A percentile compares a stretch with the other conserved stretches of the same genome.
Evolutionary conservation across 495 filamentous ascomycete genomes (phyloP).

Genomic region (Niebla homalea): DNA sequence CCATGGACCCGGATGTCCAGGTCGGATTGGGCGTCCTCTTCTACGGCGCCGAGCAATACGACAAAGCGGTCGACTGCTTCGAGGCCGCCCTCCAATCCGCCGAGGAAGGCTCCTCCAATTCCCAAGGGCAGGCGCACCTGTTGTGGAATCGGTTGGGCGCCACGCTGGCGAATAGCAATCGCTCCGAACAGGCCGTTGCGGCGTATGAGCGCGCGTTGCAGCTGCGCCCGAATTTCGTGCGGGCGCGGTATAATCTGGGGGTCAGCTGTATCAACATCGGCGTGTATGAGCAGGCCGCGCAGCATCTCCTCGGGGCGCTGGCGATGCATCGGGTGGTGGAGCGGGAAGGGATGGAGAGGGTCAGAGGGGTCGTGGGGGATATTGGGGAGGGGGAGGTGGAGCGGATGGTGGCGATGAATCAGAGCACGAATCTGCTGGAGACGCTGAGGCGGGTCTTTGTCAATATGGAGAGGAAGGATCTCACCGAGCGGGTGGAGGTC

Average conservation of each 20-base stretch:
- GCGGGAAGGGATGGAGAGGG: slow-evolving; percentile 67
- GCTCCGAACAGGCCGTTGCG: slow-evolving; percentile 87
- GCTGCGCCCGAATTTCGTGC: slow-evolving; percentile 87
- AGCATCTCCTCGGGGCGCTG: slow-evolving; percentile 84
- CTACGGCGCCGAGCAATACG: slow-evolving; percentile 95
- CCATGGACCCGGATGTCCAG: slow-evolving; percentile 97
- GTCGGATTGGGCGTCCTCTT: slow-evolving; percentile 95
- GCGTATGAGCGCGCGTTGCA: slow-evolving; percentile 87
- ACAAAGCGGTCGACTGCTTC: slow-evolving; percentile 98
- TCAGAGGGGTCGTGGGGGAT: slow-evolving; percentile 61
- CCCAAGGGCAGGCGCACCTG: slow-evolving; percentile 66
- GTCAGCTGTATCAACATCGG: slow-evolving; percentile 97
- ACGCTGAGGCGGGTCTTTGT: slow-evolving; percentile 84
- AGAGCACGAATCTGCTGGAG: slow-evolving; percentile 92
- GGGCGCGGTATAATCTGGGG: slow-evolving; percentile 91
- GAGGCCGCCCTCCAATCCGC: slow-evolving; percentile 70
- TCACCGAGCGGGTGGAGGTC: slow-evolving; percentile 71
- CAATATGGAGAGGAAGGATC: slow-evolving; percentile 81
- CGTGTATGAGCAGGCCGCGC: slow-evolving; percentile 81
- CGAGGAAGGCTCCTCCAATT: slow-evolving; percentile 64
- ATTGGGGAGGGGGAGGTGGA: slow-evolving; percentile 55
- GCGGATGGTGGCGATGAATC: slow-evolving; percentile 75
- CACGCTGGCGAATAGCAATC: slow-evolving; percentile 86
- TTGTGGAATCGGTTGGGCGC: slow-evolving; percentile 97
- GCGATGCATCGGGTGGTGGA: slow-evolving; percentile 96